These are phyloP conservation scores for Massarina eburnea DNA, from an alignment of 2,329 filamentous ascomycete species.

Conservation along the genomic window DNA sequence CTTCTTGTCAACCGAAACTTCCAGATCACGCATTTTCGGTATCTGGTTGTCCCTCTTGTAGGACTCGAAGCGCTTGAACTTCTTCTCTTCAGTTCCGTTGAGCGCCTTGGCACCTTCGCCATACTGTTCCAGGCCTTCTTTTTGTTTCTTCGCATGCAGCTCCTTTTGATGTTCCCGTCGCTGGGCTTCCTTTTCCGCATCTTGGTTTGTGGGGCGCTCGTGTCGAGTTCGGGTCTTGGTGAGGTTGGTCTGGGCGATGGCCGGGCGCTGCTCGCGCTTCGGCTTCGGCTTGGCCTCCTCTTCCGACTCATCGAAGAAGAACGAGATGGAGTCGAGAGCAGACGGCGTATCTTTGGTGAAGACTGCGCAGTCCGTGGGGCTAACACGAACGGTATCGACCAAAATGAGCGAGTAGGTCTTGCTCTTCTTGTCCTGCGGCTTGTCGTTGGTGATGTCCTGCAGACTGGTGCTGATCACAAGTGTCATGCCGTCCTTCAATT, in stretches of 20 bases:
- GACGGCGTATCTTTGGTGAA: conserved; percentile 93
- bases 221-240: conserved; percentile 90
- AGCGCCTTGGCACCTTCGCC: conserved; percentile 80
- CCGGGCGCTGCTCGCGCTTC: conserved; percentile 83
- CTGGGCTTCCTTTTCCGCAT: conserved; percentile 85
- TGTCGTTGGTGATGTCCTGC: conserved; percentile 82
- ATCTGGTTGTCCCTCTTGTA: conserved; percentile 98
- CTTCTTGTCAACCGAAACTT: conserved; percentile 88
- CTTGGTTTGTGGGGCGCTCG: conserved; percentile 82
- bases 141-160: conserved; percentile 82
- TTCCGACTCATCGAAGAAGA: conserved; percentile 98
- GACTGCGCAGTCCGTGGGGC: conserved; percentile 73
- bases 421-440: conserved; percentile 85
- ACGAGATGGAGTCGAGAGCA: conserved; percentile 91
- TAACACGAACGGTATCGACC: conserved; percentile 90
- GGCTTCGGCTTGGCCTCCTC: conserved; percentile 83
- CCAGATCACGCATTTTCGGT: conserved; percentile 75
- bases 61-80: conserved; percentile 98
- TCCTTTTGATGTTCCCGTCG: conserved; percentile 93
- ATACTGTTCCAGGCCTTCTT: conserved; percentile 82
- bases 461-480: conserved; percentile 88
- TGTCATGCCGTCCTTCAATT: conserved; percentile 95
- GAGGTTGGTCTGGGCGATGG: conserved; percentile 92
- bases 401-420: conserved; percentile 87
- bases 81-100: conserved; percentile 92